Evolutionary conservation across 371 early-diverging fungal genomes (phyloP).

Genomic region (Circinella minor): DNA sequence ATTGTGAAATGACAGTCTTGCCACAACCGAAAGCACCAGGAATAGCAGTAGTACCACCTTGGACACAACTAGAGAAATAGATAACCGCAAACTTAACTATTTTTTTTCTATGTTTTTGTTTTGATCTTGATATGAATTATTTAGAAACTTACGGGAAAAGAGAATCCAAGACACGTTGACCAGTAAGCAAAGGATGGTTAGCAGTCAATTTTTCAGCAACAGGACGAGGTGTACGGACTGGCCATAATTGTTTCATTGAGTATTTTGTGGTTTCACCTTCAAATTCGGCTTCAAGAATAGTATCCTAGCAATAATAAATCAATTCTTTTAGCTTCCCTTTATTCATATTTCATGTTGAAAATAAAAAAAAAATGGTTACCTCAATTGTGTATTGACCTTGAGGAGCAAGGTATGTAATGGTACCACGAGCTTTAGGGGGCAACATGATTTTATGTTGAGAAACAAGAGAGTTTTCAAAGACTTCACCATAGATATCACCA

Average conservation of each 20-base stretch:
- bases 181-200: slow-evolving; percentile 97
- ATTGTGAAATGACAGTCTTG: slow-evolving; percentile 99
- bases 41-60: slow-evolving; percentile 99
- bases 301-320: slow-evolving; percentile 60
- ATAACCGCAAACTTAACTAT: background rate
- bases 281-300: slow-evolving; percentile 95
- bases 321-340: background rate
- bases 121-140: too few species aligned
- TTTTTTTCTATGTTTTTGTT: too few species aligned
- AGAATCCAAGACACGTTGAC: slow-evolving; percentile 99
- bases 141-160: slow-evolving; percentile 89
- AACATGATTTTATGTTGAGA: slow-evolving; percentile 94
- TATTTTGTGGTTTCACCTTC: slow-evolving; percentile 87
- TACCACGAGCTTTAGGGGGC: slow-evolving; percentile 95
- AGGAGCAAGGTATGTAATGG: slow-evolving; percentile 95
- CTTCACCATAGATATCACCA: slow-evolving; percentile 98
- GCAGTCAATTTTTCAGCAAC: slow-evolving; percentile 97
- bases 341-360: background rate
- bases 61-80: slow-evolving; percentile 78
- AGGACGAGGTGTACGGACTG: slow-evolving; percentile 99
- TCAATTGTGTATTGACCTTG: slow-evolving; percentile 95
- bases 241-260: slow-evolving; percentile 99
- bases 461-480: slow-evolving; percentile 97
- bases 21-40: slow-evolving; percentile 99
- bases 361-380: slow-evolving; percentile 29